Conservation (phyloP, 106 monocot species). For the Allium sativum region DNA sequence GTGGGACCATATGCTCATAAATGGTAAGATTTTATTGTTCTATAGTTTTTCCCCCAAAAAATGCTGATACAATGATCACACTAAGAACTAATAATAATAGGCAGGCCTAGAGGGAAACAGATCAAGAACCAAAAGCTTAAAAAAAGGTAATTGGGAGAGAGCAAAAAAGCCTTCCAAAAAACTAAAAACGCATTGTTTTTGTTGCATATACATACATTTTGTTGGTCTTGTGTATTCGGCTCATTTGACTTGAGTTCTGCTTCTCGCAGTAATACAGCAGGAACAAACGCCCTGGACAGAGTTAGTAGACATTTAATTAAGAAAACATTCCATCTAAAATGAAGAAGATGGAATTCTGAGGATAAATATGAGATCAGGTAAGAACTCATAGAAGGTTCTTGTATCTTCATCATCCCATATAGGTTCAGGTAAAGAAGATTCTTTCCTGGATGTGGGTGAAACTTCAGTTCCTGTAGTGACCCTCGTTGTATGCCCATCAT, state of each 20-base stretch:
- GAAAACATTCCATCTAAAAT: not conserved
- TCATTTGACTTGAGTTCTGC: slow-evolving; percentile 71
- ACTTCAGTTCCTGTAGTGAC: slow-evolving; percentile 58
- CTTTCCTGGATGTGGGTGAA: slow-evolving; percentile 63
- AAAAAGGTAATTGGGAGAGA: too few relatives aligned
- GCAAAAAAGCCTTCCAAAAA: too few relatives aligned
- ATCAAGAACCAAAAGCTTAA: too few relatives aligned
- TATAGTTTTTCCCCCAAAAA: too few relatives aligned
- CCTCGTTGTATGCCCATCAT: slow-evolving; percentile 93
- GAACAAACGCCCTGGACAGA: slow-evolving; percentile 84
- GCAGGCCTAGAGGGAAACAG: too few relatives aligned
- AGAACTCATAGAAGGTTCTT: slow-evolving; percentile 83
- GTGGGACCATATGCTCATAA: too few relatives aligned
- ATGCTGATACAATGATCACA: too few relatives aligned
- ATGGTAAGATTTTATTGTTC: too few relatives aligned
- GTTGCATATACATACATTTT: slow-evolving; percentile 38
- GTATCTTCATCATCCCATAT: slow-evolving; percentile 99
- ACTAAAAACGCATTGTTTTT: too few relatives aligned
- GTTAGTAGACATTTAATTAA: not conserved
- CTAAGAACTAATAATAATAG: too few relatives aligned
- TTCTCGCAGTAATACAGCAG: slow-evolving; percentile 94
- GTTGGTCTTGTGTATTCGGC: slow-evolving; percentile 54
- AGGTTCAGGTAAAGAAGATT: slow-evolving; percentile 63
- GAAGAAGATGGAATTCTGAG: not conserved
- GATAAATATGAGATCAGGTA: slow-evolving; percentile 89